Evolutionary conservation across 1,284 basidiomycete genomes (phyloP).

Genomic region (Sporisorium reilianum): DNA sequence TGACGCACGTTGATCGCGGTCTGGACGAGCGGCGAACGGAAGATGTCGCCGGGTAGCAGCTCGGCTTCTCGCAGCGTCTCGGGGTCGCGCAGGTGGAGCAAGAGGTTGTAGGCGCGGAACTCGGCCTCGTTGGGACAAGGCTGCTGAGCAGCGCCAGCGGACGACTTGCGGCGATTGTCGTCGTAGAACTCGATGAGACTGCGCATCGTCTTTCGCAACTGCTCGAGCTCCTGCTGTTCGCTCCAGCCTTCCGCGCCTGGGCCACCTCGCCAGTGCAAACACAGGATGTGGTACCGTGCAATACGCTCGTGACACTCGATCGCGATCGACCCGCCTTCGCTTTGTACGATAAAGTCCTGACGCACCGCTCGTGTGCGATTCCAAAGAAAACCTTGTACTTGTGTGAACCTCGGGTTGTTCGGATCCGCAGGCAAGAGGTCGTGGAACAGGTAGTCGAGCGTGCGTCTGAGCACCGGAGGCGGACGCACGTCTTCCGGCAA

Average conservation of each 20-base stretch:
- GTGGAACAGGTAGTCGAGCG: slow-evolving; percentile 91
- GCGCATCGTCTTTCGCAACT: slow-evolving; percentile 88
- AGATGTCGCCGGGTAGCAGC: slow-evolving; percentile 80
- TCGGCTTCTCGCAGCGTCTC: slow-evolving; percentile 79
- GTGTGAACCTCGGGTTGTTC: slow-evolving; percentile 74
- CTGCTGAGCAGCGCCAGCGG: slow-evolving; percentile 70
- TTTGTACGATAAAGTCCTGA: slow-evolving; percentile 95
- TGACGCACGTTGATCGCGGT: slow-evolving; percentile 83
- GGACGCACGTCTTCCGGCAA: slow-evolving; percentile 93
- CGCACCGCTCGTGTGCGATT: slow-evolving; percentile 91
- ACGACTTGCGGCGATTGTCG: slow-evolving; percentile 72
- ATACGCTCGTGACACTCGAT: slow-evolving; percentile 94
- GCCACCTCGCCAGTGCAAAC: slow-evolving; percentile 76
- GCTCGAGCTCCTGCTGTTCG: slow-evolving; percentile 83
- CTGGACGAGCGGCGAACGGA: slow-evolving; percentile 81
- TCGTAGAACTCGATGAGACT: slow-evolving; percentile 93
- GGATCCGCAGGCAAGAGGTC: slow-evolving; percentile 77
- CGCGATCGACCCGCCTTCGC: slow-evolving; percentile 79
- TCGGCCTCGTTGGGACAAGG: slow-evolving; percentile 87
- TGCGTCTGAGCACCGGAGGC: slow-evolving; percentile 82
- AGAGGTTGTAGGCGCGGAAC: slow-evolving; percentile 93
- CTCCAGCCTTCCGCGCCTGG: slow-evolving; percentile 75
- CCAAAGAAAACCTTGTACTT: slow-evolving; percentile 86
- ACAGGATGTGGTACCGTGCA: slow-evolving; percentile 91
- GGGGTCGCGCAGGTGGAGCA: slow-evolving; percentile 88